Evolutionary conservation across 208 protist genomes (phyloP), one percentile per base, ranked within the genome.

Genomic region (Spironucleus salmonicida): DNA sequence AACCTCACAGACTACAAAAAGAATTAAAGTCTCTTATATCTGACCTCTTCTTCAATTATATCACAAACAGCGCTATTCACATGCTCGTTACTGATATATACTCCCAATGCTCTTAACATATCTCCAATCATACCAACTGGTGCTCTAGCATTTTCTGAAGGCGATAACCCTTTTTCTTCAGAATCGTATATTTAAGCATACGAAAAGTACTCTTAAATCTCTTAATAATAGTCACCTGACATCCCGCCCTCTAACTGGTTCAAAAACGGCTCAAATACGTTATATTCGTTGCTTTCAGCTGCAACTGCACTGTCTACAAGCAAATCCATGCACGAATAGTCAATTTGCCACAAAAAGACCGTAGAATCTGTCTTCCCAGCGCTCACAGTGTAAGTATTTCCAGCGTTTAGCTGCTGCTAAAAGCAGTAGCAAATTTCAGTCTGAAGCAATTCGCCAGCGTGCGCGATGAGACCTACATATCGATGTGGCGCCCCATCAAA

Each of bases 121-220:
- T 71, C 64, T 9, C 38, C 64, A 4, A 71, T 9, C 64, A 71
- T 71, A 15, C 11, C 2, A n/a, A 71, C 64, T 2, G 64, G 64
- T 30, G 64, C 64, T 32, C 64, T n/a, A 15, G 64, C 64, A 38
- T 71, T 45, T 49, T 71, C 64, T 40, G 26, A 42, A 11, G 64
- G 64, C 9, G 19, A 32, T 11, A 71, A 30, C 2, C 64, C 64
- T 71, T 49, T 71, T 71, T 71, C 19, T n/a, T 71, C 64, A 7
- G 64, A 71, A 49, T 45, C 64, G n/a, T 27, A 42, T 9, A 71
- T 71, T 38, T 71, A 38, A 9, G 64, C 64, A 71, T 71, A 71
- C 4, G 32, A 45, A n/a, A 71, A 71, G 34, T 71, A 71, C 9
- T 71, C 7, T 38, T 71, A 38, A 49, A 71, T 71, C 4, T 45